Base-by-base conservation (phyloP, 352 stramenopile species). In the Pythium dissotocum region DNA sequence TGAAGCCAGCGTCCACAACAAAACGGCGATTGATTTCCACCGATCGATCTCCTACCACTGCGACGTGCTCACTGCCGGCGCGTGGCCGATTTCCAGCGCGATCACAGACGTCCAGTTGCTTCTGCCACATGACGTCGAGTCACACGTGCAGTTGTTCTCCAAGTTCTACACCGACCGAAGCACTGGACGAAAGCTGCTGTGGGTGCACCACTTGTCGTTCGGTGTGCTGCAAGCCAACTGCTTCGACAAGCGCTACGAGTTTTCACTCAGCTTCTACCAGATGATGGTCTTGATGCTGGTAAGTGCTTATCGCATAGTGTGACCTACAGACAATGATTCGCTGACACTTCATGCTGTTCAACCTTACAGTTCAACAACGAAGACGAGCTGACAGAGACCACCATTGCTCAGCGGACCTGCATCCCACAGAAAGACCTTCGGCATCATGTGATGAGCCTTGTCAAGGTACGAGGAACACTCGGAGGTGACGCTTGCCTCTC, bases 231-330 rank as follows among this genome's bases (percentile, higher is more conserved):
- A 90, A 63, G 72, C 80, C 30, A 77, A 77, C 38, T 89, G 84
- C 16, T 89, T 92, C 61, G 81, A 84, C 46, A 90, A 89, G 57
- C 77, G 77, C 48, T 95, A 94, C 59, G 88, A 95, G 51, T 85
- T 94, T 42, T 78, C 84, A 7, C 69, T 93, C 13, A 95, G 85
- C 67, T 93, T 94, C 49, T 93, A 93, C 35, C 88, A 95, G 63
- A 93, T 95, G 70, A 57, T 94, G 14, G 77, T 94, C 51, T 67
- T 95, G 18, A 64, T 94, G 18, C 76, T 87, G 76, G 88, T 94
- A 69, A 59, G 60, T 59, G 18, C 6, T 14, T 6, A 21, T 51
- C 8, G 2, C 36, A 58, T 28, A 32, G 0, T 21, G 52, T 12
- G 36, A 58, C 32, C 18, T 59, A 36, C 49, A 32, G 21, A 58